A percentile compares a stretch with the other conserved stretches of the same genome.
Conservation (phyloP, 2,329 filamentous ascomycete genomes). For the Neurospora crassa region DNA sequence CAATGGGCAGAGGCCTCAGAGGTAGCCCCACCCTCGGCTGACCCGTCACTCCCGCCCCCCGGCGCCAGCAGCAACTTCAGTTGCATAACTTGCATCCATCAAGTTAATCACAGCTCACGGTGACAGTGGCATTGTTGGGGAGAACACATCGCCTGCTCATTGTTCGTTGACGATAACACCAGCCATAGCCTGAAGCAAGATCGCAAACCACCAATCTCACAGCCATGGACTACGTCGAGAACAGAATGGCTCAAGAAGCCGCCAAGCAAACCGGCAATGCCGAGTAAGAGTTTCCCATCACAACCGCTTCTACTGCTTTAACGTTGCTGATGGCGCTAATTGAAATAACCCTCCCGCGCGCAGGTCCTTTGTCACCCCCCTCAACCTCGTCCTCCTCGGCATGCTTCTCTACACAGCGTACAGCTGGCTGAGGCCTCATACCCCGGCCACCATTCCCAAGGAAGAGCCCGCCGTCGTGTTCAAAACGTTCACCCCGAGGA, state of each 20-base stretch:
- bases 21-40: neutral
- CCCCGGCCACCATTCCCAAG: slow-evolving; percentile 37
- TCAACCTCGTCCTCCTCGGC: slow-evolving; percentile 51
- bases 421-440: slow-evolving; percentile 39
- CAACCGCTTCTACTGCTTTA: neutral
- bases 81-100: neutral
- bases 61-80: neutral
- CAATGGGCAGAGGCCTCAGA: neutral
- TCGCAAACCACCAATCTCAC: neutral
- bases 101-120: neutral
- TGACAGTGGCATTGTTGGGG: neutral
- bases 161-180: neutral
- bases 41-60: neutral
- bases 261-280: slow-evolving; percentile 26
- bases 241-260: slow-evolving; percentile 45
- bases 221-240: slow-evolving; percentile 48
- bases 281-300: slow-evolving; percentile 21
- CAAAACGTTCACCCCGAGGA: slow-evolving; percentile 63
- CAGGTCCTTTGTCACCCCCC: slow-evolving; percentile 44
- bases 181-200: neutral
- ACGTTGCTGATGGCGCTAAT: neutral
- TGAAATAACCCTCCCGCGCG: slow-evolving; percentile 16
- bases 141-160: neutral
- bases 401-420: slow-evolving; percentile 51
- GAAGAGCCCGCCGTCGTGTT: slow-evolving; percentile 52